Evolutionary conservation across 2,329 filamentous ascomycete species (phyloP).

Genomic region (Aureobasidium melanogenum): DNA sequence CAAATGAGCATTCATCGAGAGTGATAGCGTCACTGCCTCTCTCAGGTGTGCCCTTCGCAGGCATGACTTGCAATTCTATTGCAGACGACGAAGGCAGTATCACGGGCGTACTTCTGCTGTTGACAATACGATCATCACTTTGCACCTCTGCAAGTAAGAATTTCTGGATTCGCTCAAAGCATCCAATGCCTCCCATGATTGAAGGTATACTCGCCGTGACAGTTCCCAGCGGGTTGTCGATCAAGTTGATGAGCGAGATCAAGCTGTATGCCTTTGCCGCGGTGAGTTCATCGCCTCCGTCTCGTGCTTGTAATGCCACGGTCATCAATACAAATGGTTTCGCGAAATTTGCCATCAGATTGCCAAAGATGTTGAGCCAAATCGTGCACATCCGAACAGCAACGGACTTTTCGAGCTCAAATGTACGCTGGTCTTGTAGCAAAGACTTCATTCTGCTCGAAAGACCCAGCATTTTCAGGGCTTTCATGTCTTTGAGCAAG

Average conservation of each 20-base stretch:
- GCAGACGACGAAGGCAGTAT: neutral
- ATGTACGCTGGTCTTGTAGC: neutral
- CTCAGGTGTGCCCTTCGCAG: neutral
- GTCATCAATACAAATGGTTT: neutral
- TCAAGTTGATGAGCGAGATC: neutral
- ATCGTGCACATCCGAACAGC: neutral
- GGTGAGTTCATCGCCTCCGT: neutral
- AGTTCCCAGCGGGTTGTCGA: neutral
- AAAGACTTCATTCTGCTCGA: neutral
- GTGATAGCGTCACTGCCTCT: neutral
- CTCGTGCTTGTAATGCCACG: neutral
- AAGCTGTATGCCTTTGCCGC: neutral
- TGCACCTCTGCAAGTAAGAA: neutral
- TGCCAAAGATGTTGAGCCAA: neutral
- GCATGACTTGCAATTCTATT: neutral
- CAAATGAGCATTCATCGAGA: neutral
- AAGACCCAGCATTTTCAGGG: slow-evolving; percentile 12
- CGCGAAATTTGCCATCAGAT: neutral
- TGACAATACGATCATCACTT: neutral
- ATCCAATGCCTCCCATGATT: neutral
- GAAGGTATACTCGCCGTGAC: neutral
- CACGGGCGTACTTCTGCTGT: neutral
- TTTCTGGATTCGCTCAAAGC: neutral
- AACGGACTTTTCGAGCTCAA: neutral
- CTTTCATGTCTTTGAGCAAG: slow-evolving; percentile 6